A percentile compares a stretch with the other conserved stretches of the same genome.
Conservation (phyloP, 2,329 filamentous ascomycete species). For the Paecilomyces formosus region DNA sequence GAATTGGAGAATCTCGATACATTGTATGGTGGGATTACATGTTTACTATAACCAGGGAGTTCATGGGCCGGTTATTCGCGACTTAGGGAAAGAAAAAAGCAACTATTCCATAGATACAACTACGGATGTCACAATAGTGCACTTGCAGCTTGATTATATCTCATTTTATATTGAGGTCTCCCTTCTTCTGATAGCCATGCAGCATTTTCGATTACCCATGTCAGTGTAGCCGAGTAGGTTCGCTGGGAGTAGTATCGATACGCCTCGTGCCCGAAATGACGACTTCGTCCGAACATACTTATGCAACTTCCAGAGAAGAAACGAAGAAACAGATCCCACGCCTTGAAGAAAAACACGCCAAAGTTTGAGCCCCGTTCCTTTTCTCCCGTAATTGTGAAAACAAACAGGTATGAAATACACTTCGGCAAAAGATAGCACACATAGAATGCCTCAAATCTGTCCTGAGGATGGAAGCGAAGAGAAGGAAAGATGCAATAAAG, state of each 20-base stretch:
- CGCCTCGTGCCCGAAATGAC: background rate
- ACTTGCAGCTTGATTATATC: background rate
- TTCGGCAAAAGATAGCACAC: background rate
- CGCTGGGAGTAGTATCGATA: background rate
- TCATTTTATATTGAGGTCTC: background rate
- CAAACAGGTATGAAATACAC: background rate
- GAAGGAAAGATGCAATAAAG: background rate
- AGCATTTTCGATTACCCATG: background rate
- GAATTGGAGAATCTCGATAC: background rate
- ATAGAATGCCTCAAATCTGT: background rate
- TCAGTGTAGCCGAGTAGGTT: background rate
- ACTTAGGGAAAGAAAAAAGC: constrained; percentile 7
- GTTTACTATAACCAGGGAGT: constrained; percentile 28
- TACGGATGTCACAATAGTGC: background rate
- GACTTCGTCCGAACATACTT: background rate
- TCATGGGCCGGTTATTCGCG: constrained; percentile 28
- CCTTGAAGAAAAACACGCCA: background rate
- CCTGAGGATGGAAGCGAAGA: background rate
- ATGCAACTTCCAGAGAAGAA: background rate
- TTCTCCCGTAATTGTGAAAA: background rate
- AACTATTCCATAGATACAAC: background rate
- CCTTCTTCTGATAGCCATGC: background rate
- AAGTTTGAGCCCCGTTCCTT: background rate
- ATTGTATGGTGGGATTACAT: constrained; percentile 6
- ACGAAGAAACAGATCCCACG: background rate